Base-by-base conservation (phyloP, 2,329 filamentous ascomycete species). In the Pestalotiopsis fici region DNA sequence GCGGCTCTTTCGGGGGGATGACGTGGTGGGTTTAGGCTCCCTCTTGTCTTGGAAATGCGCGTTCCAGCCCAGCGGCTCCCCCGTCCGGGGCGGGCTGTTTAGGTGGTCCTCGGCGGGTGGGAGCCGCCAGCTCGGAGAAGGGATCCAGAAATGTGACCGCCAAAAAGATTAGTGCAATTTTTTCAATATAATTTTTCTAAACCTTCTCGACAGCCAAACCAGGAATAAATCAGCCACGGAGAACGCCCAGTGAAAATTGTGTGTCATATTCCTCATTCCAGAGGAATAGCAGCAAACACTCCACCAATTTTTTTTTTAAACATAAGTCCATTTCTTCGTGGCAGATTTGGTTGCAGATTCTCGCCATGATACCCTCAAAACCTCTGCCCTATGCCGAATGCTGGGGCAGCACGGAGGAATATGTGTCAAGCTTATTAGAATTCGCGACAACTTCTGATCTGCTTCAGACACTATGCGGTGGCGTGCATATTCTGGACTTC, bases 401-500 rank as follows among this genome's bases (percentile, higher is more conserved):
- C 73, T 98, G 95, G 83, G 77, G 83, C 47, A 88, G 88, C 57
- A 82, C 89, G 5, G 93, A 97, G 60, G 87, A 90, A 65, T 99
- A 97, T 78, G 87, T 97, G 61, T 85, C 93, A 28, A 90, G 90
- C 21, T 87, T 98, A 13, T 85, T 98, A 28, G 78, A 88, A 23
- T 97, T 98, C 74, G 88, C 90, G 1, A 90, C 90, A 5, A 90
- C 89, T 2, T 93, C 92, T 59, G 87, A 91, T 65, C 84, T 94
- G 1, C 94, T 98, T 73, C 92, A 93, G 71, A 93, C 93, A 28
- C 86, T 99, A n/a, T 97, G 94, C 76, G 96, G 96, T 65, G 95
- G 95, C n/a, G 93, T 98, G 0, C 96, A 99, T 77, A 95, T 99
- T 70, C 86, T 98, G 66, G 96, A 99, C 78, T 98, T 99, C 80